Evolutionary conservation across 805 yeast species (phyloP), one percentile per base, ranked within the genome.

Genomic region (Brettanomyces custersianus): DNA sequence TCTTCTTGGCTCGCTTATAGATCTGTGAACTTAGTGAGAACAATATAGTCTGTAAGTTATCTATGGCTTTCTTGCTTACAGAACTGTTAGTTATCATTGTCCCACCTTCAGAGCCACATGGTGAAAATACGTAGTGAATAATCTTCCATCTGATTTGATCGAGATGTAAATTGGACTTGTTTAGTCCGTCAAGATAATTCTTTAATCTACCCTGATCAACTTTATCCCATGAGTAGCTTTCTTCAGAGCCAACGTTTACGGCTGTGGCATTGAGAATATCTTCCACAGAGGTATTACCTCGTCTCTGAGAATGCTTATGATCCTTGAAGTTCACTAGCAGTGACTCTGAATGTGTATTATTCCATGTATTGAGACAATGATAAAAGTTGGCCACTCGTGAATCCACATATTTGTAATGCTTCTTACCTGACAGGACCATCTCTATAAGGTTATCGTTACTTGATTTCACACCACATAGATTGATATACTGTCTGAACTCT

Each of bases 381-480:
- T 30, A 26, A 43, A 38, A 35, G 42, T 40, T 25, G 26, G 26
- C 26, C 13, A 39, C 18, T 15, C 26, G 28, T 6, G 13, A 20
- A 27, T 37, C 40, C 10, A 30, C 33, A 3, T 20, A 6, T 12
- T 28, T 29, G 2, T 27, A 12, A 4, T 37, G 18, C 8, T 29
- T n/a, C 37, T 62, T 18, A 23, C 33, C 70, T 2, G 68, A 59
- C 40, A 65, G 68, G 20, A 66, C 59, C 3, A 65, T 42, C 28
- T 64, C 43, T 16, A 65, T 49, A 42, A 68, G 59, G 34, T 65
- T 63, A 40, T 65, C 66, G 59, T 65, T 60, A 9, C 58, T 36
- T 41, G 63, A 45, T 2, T 70, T 64, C 6, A 66, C 53, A 25
- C 62, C 72, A 33, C 51, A 41, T 12, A 44, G 33, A 2, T 33